Evolutionary conservation across 1,284 basidiomycete species (phyloP).

Genomic region (Gomphus sp.): DNA sequence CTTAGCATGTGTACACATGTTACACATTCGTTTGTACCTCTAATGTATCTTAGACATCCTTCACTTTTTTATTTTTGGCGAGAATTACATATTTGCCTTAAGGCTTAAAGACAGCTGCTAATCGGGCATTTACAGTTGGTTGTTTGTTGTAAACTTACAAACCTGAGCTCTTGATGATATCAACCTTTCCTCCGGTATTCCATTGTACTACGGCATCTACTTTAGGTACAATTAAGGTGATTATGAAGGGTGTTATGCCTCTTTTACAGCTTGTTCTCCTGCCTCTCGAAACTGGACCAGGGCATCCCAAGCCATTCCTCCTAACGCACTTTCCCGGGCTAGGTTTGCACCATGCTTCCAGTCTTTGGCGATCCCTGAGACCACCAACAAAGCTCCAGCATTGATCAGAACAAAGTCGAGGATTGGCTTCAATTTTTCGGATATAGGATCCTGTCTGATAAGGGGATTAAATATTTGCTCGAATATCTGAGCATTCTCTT

Average conservation of each 20-base stretch:
- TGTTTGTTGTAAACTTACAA: too few species aligned
- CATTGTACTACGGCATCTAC: too few species aligned
- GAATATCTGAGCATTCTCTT: slow-evolving; percentile 68
- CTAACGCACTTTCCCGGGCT: slow-evolving; percentile 65
- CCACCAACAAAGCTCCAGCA: slow-evolving; percentile 72
- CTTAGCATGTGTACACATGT: too few species aligned
- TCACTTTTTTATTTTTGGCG: not conserved
- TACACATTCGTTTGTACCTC: not conserved
- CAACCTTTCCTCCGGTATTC: too few species aligned
- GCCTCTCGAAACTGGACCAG: slow-evolving; percentile 44
- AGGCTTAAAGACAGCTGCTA: too few species aligned
- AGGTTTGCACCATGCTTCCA: slow-evolving; percentile 66
- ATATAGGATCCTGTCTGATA: slow-evolving; percentile 24
- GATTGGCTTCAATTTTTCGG: slow-evolving; percentile 48
- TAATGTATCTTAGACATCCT: not conserved
- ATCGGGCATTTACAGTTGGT: too few species aligned
- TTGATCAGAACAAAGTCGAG: slow-evolving; percentile 83
- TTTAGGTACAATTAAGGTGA: not conserved
- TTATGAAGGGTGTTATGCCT: not conserved
- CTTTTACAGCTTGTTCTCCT: not conserved
- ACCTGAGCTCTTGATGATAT: too few species aligned
- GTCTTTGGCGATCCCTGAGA: slow-evolving; percentile 64
- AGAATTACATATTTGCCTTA: too few species aligned
- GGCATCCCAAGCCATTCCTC: slow-evolving; percentile 71
- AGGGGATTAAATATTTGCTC: slow-evolving; percentile 36